Evolutionary conservation across 106 monocot genomes (phyloP).

Genomic region (Dendrobium huoshanense): DNA sequence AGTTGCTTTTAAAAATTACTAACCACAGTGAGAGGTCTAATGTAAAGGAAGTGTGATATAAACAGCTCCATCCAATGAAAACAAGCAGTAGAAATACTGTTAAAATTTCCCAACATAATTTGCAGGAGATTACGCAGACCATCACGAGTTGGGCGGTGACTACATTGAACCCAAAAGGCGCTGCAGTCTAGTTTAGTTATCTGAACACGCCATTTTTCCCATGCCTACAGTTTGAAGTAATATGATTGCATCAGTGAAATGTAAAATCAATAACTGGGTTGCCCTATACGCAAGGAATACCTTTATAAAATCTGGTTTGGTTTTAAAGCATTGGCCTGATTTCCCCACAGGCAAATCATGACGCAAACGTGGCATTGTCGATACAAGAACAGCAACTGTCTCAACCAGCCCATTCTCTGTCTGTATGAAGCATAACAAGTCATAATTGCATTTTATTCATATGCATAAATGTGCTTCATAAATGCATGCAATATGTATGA

Average conservation of each 20-base stretch:
- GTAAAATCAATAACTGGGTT: neutral
- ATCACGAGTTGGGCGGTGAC: conserved; percentile 66
- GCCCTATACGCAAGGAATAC: conserved; percentile 24
- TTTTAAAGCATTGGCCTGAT: conserved; percentile 75
- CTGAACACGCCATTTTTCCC: conserved; percentile 96
- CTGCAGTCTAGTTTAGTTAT: conserved; percentile 71
- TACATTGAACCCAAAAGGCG: conserved; percentile 93
- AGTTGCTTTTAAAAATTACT: conserved; percentile 9
- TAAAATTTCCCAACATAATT: conserved; percentile 79
- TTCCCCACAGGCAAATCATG: conserved; percentile 49
- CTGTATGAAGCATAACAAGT: conserved; percentile 31
- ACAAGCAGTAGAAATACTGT: conserved; percentile 41
- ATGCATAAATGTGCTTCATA: neutral
- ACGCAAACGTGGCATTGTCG: conserved; percentile 86
- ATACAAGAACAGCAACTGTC: conserved; percentile 78
- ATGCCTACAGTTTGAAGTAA: conserved; percentile 42
- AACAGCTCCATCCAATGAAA: conserved; percentile 88
- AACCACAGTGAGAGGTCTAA: conserved; percentile 75
- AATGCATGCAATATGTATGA: neutral
- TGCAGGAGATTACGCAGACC: conserved; percentile 77
- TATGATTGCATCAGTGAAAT: neutral
- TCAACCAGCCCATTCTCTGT: conserved; percentile 98
- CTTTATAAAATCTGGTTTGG: conserved; percentile 88
- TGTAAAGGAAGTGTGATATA: conserved; percentile 72
- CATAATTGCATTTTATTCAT: conserved; percentile 3